Evolutionary conservation across 1,284 basidiomycete species (phyloP).

Genomic region (Acaromyces ingoldii): DNA sequence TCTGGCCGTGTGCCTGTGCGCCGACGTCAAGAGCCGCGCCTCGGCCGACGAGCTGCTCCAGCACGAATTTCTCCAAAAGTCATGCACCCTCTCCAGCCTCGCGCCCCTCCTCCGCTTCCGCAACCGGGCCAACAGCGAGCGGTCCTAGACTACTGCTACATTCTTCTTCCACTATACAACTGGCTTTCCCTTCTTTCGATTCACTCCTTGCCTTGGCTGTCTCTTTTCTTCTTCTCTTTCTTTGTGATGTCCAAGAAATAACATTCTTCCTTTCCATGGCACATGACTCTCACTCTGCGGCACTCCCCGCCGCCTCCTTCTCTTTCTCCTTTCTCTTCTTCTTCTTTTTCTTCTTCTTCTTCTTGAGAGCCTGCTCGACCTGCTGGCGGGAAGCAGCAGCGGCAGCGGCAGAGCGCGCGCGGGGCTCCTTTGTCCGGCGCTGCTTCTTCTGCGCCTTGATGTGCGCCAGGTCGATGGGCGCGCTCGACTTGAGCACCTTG

Average conservation of each 20-base stretch:
- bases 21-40: conserved; percentile 90
- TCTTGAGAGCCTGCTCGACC: neutral
- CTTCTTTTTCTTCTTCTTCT: neutral
- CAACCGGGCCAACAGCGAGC: conserved; percentile 19
- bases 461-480: conserved; percentile 1
- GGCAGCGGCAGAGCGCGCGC: too few species aligned
- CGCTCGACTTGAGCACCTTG: neutral
- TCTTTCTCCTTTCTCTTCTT: neutral
- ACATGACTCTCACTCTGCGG: neutral
- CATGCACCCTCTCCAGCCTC: conserved; percentile 72
- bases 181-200: too few species aligned
- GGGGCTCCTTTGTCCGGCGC: too few species aligned
- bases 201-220: neutral
- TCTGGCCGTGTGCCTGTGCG: conserved; percentile 91
- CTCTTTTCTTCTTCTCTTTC: neutral
- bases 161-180: too few species aligned
- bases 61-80: conserved; percentile 87
- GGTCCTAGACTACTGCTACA: too few species aligned
- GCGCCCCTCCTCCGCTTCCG: conserved; percentile 73
- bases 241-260: neutral
- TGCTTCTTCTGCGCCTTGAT: too few species aligned
- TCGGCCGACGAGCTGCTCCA: conserved; percentile 80
- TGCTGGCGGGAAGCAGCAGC: neutral
- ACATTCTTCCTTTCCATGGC: neutral
- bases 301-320: neutral